Conservation (phyloP, 495 filamentous ascomycete genomes). For the Talaromyces liani region DNA sequence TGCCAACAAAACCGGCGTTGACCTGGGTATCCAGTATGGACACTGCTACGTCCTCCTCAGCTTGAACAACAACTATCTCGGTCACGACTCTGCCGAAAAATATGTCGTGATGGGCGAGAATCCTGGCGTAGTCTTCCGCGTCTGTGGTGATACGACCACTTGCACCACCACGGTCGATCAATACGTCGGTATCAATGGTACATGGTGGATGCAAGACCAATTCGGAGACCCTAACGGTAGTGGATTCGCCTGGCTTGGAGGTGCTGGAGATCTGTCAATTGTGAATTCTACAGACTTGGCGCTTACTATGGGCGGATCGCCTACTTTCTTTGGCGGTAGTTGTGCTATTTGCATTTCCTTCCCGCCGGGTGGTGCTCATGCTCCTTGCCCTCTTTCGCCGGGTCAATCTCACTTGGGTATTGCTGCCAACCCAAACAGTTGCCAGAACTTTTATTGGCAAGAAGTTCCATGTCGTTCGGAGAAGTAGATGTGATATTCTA, state of each 20-base stretch:
- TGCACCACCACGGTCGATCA: not conserved
- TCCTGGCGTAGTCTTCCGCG: conserved; percentile 9
- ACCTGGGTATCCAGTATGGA: conserved; percentile 6
- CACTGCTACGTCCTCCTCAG: conserved; percentile 9
- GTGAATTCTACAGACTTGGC: not conserved
- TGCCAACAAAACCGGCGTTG: conserved; percentile 1
- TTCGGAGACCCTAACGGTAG: conserved; percentile 8
- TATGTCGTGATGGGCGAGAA: conserved; percentile 8
- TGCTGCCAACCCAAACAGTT: conserved; percentile 8
- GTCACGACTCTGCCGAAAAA: not conserved
- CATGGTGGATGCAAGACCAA: conserved; percentile 9
- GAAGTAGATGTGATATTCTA: not conserved
- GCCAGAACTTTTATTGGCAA: conserved; percentile 8
- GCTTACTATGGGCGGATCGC: not conserved
- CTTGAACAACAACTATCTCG: conserved; percentile 7
- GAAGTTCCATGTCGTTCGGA: conserved; percentile 9
- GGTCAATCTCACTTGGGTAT: conserved; percentile 9
- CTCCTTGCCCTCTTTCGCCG: conserved; percentile 7
- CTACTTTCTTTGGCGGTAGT: conserved; percentile 5
- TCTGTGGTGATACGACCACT: conserved; percentile 2
- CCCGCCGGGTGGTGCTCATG: conserved; percentile 9
- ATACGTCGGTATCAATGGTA: conserved; percentile 2
- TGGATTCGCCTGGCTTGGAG: conserved; percentile 9
- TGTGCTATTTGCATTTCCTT: conserved; percentile 9
- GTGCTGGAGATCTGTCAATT: conserved; percentile 2